Conservation (phyloP, 257 asterid species). For the Nicotiana attenuata region DNA sequence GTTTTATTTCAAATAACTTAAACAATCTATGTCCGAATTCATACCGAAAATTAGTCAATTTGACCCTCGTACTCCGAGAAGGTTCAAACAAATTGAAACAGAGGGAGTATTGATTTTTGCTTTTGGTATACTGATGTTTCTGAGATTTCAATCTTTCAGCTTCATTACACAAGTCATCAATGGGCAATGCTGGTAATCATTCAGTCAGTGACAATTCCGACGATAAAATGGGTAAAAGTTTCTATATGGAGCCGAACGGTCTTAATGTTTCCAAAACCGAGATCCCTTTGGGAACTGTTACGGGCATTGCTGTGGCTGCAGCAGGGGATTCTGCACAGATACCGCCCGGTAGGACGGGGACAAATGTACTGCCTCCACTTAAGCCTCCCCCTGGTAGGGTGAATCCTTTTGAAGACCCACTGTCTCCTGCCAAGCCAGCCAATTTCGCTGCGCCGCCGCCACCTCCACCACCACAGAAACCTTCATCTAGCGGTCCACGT, state of each 20-base stretch:
- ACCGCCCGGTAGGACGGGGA: constrained; percentile 22
- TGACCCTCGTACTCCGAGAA: too few species aligned
- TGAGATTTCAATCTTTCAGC: constrained; percentile 33
- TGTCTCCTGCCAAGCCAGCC: constrained; percentile 1
- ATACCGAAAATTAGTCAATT: too few species aligned
- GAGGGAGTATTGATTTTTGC: not conserved
- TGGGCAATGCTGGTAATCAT: constrained; percentile 32
- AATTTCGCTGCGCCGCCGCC: constrained; percentile 15
- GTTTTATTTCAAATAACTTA: too few species aligned
- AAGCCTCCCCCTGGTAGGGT: constrained; percentile 71
- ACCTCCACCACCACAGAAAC: constrained; percentile 30
- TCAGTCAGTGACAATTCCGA: constrained; percentile 30
- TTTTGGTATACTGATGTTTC: constrained; percentile 17
- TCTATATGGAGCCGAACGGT: constrained; percentile 29
- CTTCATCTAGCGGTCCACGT: constrained; percentile 26
- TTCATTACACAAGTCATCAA: constrained; percentile 51
- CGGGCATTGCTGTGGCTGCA: constrained; percentile 25
- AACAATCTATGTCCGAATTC: too few species aligned
- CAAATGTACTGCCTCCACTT: constrained; percentile 41
- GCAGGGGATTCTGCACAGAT: constrained; percentile 19
- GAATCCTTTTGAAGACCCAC: constrained; percentile 21
- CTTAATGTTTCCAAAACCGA: constrained; percentile 39
- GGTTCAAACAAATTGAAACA: not conserved
- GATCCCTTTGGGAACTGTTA: constrained; percentile 31
- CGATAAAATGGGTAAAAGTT: constrained; percentile 21